A percentile compares a stretch with the other conserved stretches of the same genome.
Evolutionary conservation across 805 yeast species (phyloP).

Genomic region (Metahyphopichia silvanorum): DNA sequence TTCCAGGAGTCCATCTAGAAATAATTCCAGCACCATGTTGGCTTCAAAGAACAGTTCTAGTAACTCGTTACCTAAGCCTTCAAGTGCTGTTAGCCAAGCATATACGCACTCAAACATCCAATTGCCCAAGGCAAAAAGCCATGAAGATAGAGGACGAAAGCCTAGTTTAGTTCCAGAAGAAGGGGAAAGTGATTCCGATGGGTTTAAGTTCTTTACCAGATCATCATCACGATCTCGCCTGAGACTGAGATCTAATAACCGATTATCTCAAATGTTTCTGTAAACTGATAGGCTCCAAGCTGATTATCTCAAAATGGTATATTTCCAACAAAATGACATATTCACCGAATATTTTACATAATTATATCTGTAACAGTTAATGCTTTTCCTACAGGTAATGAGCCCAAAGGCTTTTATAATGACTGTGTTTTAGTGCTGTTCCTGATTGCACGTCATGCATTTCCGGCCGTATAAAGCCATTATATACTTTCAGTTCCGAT

Average conservation of each 20-base stretch:
- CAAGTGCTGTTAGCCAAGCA: background rate
- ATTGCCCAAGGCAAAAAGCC: conserved; percentile 1
- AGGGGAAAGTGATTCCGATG: conserved; percentile 1
- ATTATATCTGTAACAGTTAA: no score
- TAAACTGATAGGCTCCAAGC: conserved; percentile 1
- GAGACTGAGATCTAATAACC: conserved; percentile 15
- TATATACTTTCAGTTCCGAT: no score
- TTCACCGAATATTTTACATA: no score
- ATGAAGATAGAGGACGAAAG: conserved; percentile 17
- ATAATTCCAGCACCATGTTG: conserved; percentile 13
- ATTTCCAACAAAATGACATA: no score
- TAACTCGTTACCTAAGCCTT: background rate
- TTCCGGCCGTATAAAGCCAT: no score
- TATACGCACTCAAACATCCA: conserved; percentile 1
- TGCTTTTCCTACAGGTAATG: no score
- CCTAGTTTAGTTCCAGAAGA: background rate
- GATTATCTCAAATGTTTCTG: conserved; percentile 15
- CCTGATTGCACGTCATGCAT: no score
- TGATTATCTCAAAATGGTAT: no score
- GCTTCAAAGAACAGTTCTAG: conserved; percentile 3
- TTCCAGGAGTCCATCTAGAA: conserved; percentile 11
- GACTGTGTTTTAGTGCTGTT: no score
- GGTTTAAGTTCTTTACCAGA: conserved; percentile 5
- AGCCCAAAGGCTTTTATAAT: no score
- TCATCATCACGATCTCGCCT: conserved; percentile 18